Conservation (phyloP, 352 stramenopile genomes). For the Pythium pyrilobum region DNA sequence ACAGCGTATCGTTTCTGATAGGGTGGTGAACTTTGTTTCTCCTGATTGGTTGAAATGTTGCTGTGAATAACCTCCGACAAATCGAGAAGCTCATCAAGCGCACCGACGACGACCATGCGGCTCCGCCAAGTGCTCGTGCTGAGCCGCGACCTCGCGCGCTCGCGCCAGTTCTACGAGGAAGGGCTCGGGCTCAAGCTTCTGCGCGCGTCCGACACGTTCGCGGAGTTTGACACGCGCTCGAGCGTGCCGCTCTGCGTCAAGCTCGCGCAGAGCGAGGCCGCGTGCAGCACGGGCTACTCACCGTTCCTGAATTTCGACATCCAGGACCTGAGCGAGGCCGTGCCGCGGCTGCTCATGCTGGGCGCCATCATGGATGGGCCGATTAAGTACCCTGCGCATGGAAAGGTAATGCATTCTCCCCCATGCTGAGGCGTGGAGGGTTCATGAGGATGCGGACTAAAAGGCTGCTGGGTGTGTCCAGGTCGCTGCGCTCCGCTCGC, state of each 20-base stretch:
- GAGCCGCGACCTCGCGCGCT: constrained; percentile 73
- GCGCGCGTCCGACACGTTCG: constrained; percentile 74
- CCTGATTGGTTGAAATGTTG: constrained; percentile 10
- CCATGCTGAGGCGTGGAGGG: background rate
- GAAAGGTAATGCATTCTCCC: constrained; percentile 50
- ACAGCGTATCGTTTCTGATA: background rate
- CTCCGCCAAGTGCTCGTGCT: constrained; percentile 83
- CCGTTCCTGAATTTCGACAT: constrained; percentile 92
- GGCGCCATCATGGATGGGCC: constrained; percentile 88
- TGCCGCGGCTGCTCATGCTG: constrained; percentile 81
- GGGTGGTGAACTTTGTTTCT: background rate
- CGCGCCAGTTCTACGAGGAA: constrained; percentile 81
- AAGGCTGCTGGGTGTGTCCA: constrained; percentile 18
- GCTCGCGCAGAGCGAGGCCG: constrained; percentile 77
- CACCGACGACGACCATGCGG: constrained; percentile 22
- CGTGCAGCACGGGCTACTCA: constrained; percentile 83
- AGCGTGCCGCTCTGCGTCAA: constrained; percentile 75
- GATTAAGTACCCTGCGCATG: constrained; percentile 91
- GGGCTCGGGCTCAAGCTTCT: constrained; percentile 71
- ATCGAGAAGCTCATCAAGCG: background rate
- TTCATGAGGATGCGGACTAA: background rate
- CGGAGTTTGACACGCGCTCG: constrained; percentile 67
- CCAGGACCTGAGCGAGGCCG: constrained; percentile 79
- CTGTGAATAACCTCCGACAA: background rate
- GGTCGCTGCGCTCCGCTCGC: constrained; percentile 83